Percentiles rank a stretch among this genome's conserved stretches.
Conservation (phyloP, 2,329 filamentous ascomycete genomes). For the Thielaviopsis musarum region DNA sequence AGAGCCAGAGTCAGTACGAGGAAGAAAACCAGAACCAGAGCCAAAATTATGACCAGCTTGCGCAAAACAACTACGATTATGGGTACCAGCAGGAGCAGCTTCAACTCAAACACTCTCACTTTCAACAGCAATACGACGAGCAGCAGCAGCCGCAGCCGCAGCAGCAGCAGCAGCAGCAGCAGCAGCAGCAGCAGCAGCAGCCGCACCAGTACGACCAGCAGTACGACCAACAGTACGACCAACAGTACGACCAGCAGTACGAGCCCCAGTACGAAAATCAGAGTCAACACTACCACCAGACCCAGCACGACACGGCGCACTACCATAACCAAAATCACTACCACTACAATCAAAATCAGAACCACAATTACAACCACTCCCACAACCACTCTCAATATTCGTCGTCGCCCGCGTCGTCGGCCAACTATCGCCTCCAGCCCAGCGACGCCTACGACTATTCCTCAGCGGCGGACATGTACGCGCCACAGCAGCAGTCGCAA, state of each 20-base stretch:
- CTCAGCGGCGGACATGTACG: conserved; percentile 23
- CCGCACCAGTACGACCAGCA: not conserved
- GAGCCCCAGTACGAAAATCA: no score
- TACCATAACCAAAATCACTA: not conserved
- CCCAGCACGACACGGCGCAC: not conserved
- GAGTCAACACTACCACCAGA: no score
- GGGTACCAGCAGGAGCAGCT: not conserved
- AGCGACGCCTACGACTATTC: conserved; percentile 13
- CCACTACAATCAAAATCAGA: not conserved
- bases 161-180: not conserved
- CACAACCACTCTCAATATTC: not conserved
- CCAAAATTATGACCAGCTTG: conserved; percentile 1
- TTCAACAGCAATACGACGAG: not conserved
- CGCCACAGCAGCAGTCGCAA: conserved; percentile 29
- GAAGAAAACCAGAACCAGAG: no score
- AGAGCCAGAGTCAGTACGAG: not conserved
- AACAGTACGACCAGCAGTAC: not conserved
- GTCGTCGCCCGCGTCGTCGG: not conserved
- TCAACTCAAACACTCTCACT: not conserved
- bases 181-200: not conserved
- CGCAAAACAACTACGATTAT: not conserved
- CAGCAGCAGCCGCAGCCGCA: not conserved
- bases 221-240: not conserved
- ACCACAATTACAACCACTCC: not conserved
- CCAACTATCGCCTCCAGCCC: conserved; percentile 15